Conservation (phyloP, 2,329 filamentous ascomycete species). For the Nigrospora oryzae region DNA sequence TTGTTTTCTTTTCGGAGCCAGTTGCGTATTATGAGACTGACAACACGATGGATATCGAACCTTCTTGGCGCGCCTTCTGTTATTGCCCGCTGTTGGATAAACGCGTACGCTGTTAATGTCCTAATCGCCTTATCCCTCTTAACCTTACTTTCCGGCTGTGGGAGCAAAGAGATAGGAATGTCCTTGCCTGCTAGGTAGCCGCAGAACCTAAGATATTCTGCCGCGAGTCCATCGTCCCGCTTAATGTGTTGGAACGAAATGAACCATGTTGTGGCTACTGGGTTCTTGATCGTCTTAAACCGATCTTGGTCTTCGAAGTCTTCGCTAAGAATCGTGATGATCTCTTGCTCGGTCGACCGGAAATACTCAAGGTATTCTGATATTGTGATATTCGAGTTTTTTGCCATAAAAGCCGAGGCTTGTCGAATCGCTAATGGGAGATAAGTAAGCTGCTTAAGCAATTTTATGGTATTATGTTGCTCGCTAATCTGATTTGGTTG, state of each 20-base stretch:
- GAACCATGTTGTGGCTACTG: conserved; percentile 22
- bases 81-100: conserved; percentile 15
- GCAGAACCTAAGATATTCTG: conserved; percentile 18
- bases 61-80: neutral
- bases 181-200: conserved; percentile 10
- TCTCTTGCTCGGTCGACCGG: conserved; percentile 8
- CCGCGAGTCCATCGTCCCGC: conserved; percentile 13
- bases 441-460: conserved; percentile 23
- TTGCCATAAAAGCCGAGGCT: conserved; percentile 30
- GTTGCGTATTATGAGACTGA: conserved; percentile 6
- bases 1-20: conserved; percentile 3
- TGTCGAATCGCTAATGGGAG: conserved; percentile 33
- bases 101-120: conserved; percentile 11
- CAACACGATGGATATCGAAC: conserved; percentile 16
- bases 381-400: conserved; percentile 6
- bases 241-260: conserved; percentile 23
- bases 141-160: neutral
- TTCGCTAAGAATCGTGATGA: conserved; percentile 16
- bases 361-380: conserved; percentile 16
- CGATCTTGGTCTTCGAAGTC: conserved; percentile 20
- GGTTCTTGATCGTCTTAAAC: conserved; percentile 15
- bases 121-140: conserved; percentile 4
- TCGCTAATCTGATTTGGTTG: conserved; percentile 9
- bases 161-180: conserved; percentile 4
- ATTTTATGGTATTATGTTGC: conserved; percentile 3